Conservation (phyloP, 305 asterid species). For the Euphrasia arctica region DNA sequence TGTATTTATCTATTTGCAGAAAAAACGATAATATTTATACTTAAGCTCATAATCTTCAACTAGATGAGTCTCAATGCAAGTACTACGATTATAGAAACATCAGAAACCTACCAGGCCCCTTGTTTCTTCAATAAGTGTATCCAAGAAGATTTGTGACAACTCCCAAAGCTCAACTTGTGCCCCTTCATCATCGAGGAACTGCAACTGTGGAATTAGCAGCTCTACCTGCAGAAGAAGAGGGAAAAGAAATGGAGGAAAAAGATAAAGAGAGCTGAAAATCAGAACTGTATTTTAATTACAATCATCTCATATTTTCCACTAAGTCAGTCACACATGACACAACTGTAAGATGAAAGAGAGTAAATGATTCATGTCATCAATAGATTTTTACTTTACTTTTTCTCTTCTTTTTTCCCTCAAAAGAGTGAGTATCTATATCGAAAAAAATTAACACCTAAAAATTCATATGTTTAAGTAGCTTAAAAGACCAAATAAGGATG, state of each 20-base stretch:
- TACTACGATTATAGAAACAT: constrained; percentile 18
- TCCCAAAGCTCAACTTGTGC: constrained; percentile 96
- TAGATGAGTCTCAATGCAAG: background rate
- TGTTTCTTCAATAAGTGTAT: constrained; percentile 71
- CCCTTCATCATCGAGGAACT: constrained; percentile 93
- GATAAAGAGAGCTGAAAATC: constrained; percentile 3
- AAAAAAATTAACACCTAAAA: constrained; percentile 6
- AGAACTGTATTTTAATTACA: background rate
- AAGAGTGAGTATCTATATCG: background rate
- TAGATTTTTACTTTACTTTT: background rate
- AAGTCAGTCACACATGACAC: background rate
- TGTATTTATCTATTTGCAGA: background rate
- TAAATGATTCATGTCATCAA: constrained; percentile 5
- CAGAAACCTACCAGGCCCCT: constrained; percentile 59
- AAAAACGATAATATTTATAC: constrained; percentile 13
- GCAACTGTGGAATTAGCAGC: constrained; percentile 89
- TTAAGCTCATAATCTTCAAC: background rate
- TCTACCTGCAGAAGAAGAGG: constrained; percentile 56
- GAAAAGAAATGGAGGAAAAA: background rate
- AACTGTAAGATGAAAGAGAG: background rate
- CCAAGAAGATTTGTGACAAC: constrained; percentile 72
- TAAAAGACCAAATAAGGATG: constrained; percentile 7
- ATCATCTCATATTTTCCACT: constrained; percentile 1
- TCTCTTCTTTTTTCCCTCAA: background rate
- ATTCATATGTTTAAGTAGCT: background rate